Base-by-base conservation (phyloP, 2,329 filamentous ascomycete species). In the Hypoxylon sp. region DNA sequence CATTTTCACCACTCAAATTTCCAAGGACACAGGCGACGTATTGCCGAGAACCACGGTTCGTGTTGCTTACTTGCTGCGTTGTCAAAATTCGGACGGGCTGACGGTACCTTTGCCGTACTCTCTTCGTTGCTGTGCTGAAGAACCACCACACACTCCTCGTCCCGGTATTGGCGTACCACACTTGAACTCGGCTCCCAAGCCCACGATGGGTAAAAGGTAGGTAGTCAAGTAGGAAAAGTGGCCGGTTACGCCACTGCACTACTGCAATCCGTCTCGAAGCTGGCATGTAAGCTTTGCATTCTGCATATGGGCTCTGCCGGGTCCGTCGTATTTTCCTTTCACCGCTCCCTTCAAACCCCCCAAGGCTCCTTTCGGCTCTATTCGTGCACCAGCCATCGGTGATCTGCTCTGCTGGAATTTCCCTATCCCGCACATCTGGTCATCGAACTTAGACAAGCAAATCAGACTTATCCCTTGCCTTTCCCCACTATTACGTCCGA, bases 201-300 rank as follows among this genome's bases (percentile, higher is more conserved):
- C 61, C 54, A 69, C 66, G 66, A 71, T 70, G 52, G 61, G 63
- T 62, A 59, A 69, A 50, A 56, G 48, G 60, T 60, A 70, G 60
- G 63, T 66, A 71, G 61, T 62, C 65, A 69, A 69, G 63, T 67
- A 69, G 69, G 66, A 58, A 64, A 69, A 29, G 37, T 64, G 63
- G 57, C 66, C 60, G 69, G 63, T 67, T 72, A 68, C 68, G 73
- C 73, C 73, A 75, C 66, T 72, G 63, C 66, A 62, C 68, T 66
- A 72, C 63, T 74, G 71, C 72, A 71, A 72, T 65, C 66, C 67
- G 67, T 68, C 57, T 69, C 17, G 39, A 67, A 65, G 54, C 62
- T 68, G 57, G 61, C 60, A 69, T 71, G 62, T 73, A 64, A 64
- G 58, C 65, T 42, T 27, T 61, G 64, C 67, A 62, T 66, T 64